Evolutionary conservation across 305 asterid genomes (phyloP).

Genomic region (Solanum hybrid): DNA sequence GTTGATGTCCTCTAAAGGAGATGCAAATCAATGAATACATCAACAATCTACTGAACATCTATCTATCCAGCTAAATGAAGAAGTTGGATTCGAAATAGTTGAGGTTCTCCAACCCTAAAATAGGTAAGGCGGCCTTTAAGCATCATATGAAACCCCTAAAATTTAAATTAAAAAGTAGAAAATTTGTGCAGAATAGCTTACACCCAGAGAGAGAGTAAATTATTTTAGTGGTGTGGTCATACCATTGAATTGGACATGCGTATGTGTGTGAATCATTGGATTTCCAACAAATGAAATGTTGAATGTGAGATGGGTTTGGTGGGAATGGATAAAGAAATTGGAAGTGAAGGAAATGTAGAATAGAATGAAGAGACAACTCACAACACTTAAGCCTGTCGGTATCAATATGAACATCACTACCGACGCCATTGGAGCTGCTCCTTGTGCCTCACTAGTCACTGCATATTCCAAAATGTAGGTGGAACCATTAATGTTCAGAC

Average conservation of each 20-base stretch:
- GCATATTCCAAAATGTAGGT: not conserved
- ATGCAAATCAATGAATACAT: not conserved
- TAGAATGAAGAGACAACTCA: slow-evolving; percentile 51
- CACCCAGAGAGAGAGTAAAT: not conserved
- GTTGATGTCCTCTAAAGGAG: not conserved
- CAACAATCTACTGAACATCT: not conserved
- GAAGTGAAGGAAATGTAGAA: slow-evolving; percentile 66
- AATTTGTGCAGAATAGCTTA: not conserved
- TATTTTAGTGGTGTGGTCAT: not conserved
- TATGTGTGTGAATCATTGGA: not conserved
- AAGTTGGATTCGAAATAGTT: not conserved
- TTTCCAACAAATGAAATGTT: not conserved
- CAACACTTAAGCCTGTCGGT: slow-evolving; percentile 63
- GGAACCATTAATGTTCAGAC: not conserved
- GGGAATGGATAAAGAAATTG: slow-evolving; percentile 37
- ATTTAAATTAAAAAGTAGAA: not conserved
- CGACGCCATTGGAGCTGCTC: slow-evolving; percentile 36
- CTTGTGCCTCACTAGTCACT: not conserved
- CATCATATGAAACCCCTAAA: not conserved
- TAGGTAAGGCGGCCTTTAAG: not conserved
- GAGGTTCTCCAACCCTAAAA: not conserved
- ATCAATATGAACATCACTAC: slow-evolving; percentile 31
- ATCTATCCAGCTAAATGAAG: not conserved
- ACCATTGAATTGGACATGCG: not conserved
- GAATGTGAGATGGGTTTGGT: slow-evolving; percentile 10